A percentile compares a stretch with the other conserved stretches of the same genome.
Evolutionary conservation across 805 yeast genomes (phyloP).

Genomic region (Candida krabiensis): DNA sequence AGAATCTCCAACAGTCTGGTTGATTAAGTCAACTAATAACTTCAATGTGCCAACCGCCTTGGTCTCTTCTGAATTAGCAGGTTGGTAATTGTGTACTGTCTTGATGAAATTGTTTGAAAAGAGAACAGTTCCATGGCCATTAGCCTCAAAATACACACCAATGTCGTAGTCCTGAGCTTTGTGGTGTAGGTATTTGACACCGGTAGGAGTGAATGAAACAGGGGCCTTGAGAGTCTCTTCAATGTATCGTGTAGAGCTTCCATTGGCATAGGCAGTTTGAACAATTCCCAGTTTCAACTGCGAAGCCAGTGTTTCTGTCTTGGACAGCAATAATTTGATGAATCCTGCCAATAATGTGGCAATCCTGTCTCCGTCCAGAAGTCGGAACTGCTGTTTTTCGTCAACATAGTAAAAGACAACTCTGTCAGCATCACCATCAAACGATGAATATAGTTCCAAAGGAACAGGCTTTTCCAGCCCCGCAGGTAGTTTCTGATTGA

Average conservation of each 20-base stretch:
- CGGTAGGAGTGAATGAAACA: slow-evolving; percentile 88
- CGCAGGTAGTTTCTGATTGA: slow-evolving; percentile 75
- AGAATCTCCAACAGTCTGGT: slow-evolving; percentile 98
- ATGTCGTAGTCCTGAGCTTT: slow-evolving; percentile 82
- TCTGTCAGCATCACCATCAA: slow-evolving; percentile 98
- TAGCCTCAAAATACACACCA: slow-evolving; percentile 96
- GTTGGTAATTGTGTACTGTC: slow-evolving; percentile 37
- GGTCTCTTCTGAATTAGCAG: slow-evolving; percentile 43
- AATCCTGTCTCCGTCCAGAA: slow-evolving; percentile 92
- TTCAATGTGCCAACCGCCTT: slow-evolving; percentile 54
- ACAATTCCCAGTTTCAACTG: slow-evolving; percentile 66
- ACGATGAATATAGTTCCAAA: slow-evolving; percentile 66
- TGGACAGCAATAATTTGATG: slow-evolving; percentile 46
- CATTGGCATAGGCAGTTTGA: slow-evolving; percentile 98
- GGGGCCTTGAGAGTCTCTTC: slow-evolving; percentile 64
- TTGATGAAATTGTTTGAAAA: slow-evolving; percentile 58
- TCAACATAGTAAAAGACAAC: slow-evolving; percentile 74
- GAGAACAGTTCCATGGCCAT: slow-evolving; percentile 97
- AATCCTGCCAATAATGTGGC: slow-evolving; percentile 80
- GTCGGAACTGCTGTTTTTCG: slow-evolving; percentile 39
- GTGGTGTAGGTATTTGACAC: slow-evolving; percentile 95
- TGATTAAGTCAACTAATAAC: slow-evolving; percentile 69
- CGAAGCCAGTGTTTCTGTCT: slow-evolving; percentile 35
- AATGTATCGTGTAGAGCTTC: slow-evolving; percentile 78
- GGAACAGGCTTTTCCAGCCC: slow-evolving; percentile 46